A percentile compares a stretch with the other conserved stretches of the same genome.
These are phyloP conservation scores for Penicillium frequentans DNA, from an alignment of 2,329 filamentous ascomycete genomes.

Conservation along the genomic window DNA sequence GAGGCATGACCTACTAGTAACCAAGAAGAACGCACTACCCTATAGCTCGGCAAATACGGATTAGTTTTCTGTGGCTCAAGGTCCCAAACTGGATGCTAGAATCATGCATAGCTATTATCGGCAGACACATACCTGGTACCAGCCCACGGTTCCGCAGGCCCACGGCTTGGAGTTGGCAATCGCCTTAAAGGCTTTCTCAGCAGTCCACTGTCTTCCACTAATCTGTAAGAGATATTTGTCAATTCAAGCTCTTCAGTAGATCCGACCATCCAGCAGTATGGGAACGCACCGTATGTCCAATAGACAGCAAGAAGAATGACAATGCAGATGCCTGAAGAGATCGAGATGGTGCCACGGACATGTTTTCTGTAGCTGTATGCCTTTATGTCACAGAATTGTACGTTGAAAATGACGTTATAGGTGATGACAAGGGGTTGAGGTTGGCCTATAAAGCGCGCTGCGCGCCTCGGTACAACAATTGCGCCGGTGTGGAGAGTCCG, in stretches of 20 bases:
- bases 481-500: slow-evolving; percentile 4
- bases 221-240: slow-evolving; percentile 9
- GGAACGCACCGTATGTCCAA: slow-evolving; percentile 26
- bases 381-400: no score
- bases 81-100: no score
- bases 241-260: background rate
- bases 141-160: slow-evolving; percentile 25
- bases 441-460: background rate
- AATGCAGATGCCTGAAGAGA: slow-evolving; percentile 20
- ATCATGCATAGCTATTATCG: no score
- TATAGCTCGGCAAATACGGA: background rate
- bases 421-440: background rate
- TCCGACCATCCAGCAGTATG: background rate
- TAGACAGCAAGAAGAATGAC: slow-evolving; percentile 19
- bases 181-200: slow-evolving; percentile 24
- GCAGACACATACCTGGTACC: slow-evolving; percentile 42
- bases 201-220: slow-evolving; percentile 22
- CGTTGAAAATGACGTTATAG: background rate
- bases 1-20: slow-evolving; percentile 17
- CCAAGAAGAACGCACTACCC: slow-evolving; percentile 28
- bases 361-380: background rate
- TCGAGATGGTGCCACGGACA: slow-evolving; percentile 9
- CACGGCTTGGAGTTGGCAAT: slow-evolving; percentile 21
- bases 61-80: background rate
- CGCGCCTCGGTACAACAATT: slow-evolving; percentile 8